phyloP scores from a whole-genome alignment of 2,329 filamentous ascomycete genomes.

The Arthrobotrys sinensis region DNA sequence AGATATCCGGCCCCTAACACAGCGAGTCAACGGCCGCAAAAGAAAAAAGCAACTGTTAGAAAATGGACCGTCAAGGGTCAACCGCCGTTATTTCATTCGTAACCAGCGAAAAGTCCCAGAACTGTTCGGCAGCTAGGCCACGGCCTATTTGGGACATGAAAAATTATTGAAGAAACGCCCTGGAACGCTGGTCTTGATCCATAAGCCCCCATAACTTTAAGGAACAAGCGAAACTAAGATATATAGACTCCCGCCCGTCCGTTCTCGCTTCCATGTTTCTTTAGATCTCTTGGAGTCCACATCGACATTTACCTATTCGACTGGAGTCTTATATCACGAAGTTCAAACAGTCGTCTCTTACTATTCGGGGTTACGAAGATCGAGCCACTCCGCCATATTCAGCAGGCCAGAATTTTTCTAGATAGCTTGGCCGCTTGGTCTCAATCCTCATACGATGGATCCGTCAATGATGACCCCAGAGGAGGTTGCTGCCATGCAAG shows the following conservation, averaged over 20 bases:
- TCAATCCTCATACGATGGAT: slow-evolving; percentile 39
- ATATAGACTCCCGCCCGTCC: slow-evolving; percentile 59
- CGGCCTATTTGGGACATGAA: slow-evolving; percentile 42
- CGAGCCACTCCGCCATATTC: slow-evolving; percentile 22
- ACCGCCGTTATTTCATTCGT: slow-evolving; percentile 51
- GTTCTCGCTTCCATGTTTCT: slow-evolving; percentile 54
- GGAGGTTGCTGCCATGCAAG: slow-evolving; percentile 56
- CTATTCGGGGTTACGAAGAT: slow-evolving; percentile 14
- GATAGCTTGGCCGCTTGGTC: slow-evolving; percentile 24
- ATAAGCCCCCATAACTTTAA: slow-evolving; percentile 46
- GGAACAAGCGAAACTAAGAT: slow-evolving; percentile 54
- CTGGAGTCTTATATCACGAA: slow-evolving; percentile 51
- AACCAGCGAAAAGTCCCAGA: slow-evolving; percentile 42
- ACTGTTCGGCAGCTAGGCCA: slow-evolving; percentile 33
- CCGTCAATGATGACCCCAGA: slow-evolving; percentile 53
- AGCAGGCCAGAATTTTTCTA: slow-evolving; percentile 11
- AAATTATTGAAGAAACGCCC: slow-evolving; percentile 37
- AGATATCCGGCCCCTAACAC: slow-evolving; percentile 27
- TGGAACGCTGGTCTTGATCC: slow-evolving; percentile 7
- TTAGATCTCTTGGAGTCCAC: slow-evolving; percentile 31
- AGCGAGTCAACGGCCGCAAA: slow-evolving; percentile 27
- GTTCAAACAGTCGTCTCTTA: slow-evolving; percentile 41
- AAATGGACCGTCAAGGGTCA: slow-evolving; percentile 40
- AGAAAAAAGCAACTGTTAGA: slow-evolving; percentile 27
- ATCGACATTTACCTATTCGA: slow-evolving; percentile 53